These are phyloP conservation scores for Lachnellula hyalina DNA, from an alignment of 2,329 filamentous ascomycete species.

Conservation along the genomic window DNA sequence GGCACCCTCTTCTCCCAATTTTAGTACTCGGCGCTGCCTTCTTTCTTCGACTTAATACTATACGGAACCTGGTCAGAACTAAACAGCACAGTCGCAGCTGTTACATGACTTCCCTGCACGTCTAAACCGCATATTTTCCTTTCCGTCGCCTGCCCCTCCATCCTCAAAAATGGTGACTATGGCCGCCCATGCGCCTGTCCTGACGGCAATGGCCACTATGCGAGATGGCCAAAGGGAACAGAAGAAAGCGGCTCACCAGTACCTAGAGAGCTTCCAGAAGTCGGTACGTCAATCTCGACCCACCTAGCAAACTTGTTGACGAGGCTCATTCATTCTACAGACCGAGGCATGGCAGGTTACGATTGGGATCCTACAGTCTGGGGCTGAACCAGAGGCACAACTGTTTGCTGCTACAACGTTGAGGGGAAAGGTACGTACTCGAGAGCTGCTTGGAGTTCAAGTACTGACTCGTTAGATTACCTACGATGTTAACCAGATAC, in stretches of 20 bases:
- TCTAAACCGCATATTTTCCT: not conserved
- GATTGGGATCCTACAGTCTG: conserved; percentile 78
- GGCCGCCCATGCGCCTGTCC: conserved; percentile 62
- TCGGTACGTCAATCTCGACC: conserved; percentile 53
- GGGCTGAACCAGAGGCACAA: conserved; percentile 76
- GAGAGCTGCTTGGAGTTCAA: conserved; percentile 15
- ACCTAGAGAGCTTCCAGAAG: conserved; percentile 93
- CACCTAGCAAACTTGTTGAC: not conserved
- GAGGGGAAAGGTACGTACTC: conserved; percentile 78
- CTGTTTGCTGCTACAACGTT: conserved; percentile 95
- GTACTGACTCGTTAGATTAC: conserved; percentile 63
- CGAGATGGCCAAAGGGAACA: conserved; percentile 73
- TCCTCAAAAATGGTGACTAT: conserved; percentile 26
- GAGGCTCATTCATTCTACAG: conserved; percentile 40
- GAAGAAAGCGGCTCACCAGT: conserved; percentile 88
- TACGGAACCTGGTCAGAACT: not conserved
- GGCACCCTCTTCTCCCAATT: not conserved
- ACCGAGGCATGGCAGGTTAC: conserved; percentile 87
- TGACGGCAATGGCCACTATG: conserved; percentile 89
- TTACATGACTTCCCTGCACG: not conserved
- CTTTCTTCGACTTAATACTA: not conserved
- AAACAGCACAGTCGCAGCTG: not conserved
- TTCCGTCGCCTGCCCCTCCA: conserved; percentile 23
- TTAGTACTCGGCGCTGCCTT: conserved; percentile 6
- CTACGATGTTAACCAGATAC: conserved; percentile 89